These are phyloP conservation scores for Fusarium neocosmosporiellum DNA, from an alignment of 2,329 filamentous ascomycete species.

Conservation along the genomic window DNA sequence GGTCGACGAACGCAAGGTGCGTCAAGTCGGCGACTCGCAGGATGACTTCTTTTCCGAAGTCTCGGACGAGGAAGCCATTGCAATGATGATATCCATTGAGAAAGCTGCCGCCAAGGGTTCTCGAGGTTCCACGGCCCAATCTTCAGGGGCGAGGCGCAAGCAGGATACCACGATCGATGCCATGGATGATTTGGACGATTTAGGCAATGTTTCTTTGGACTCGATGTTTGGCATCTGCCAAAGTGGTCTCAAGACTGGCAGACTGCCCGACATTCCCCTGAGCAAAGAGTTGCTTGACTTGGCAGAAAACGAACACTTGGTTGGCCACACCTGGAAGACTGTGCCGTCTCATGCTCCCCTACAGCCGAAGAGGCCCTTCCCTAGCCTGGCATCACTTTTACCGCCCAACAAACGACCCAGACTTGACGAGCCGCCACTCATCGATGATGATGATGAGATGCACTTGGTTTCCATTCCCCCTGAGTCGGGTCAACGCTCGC, in stretches of 20 bases:
- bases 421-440: not conserved
- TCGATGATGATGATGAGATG: constrained; percentile 15
- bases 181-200: constrained; percentile 45
- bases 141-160: not conserved
- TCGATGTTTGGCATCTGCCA: constrained; percentile 51
- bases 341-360: not conserved
- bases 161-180: not conserved
- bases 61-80: constrained; percentile 62
- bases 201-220: constrained; percentile 25
- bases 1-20: constrained; percentile 73
- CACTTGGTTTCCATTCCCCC: constrained; percentile 25
- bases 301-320: constrained; percentile 53
- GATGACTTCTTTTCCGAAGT: constrained; percentile 62
- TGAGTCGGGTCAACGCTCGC: not conserved
- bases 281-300: constrained; percentile 52
- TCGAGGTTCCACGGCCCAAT: not conserved
- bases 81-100: constrained; percentile 39
- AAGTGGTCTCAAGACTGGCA: constrained; percentile 56
- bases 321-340: constrained; percentile 35
- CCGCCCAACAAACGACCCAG: constrained; percentile 14
- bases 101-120: constrained; percentile 11
- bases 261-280: constrained; percentile 52
- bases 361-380: constrained; percentile 22
- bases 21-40: constrained; percentile 58
- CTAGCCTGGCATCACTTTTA: not conserved